A percentile compares a stretch with the other conserved stretches of the same genome.
Evolutionary conservation across 768 basidiomycete species (phyloP).

Genomic region (Amanita molliuscula): DNA sequence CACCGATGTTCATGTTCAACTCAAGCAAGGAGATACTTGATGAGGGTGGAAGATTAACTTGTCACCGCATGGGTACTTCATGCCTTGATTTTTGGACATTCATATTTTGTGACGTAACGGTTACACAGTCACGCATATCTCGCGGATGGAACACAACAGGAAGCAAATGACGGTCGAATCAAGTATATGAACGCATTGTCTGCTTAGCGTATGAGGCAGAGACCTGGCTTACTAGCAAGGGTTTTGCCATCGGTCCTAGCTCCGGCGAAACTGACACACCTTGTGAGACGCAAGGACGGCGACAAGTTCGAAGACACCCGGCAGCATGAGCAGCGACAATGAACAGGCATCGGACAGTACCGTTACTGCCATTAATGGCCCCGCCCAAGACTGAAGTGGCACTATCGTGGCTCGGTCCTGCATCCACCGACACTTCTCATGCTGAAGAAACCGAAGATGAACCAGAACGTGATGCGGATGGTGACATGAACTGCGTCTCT

Average conservation of each 20-base stretch:
- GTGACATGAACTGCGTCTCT: slow-evolving; percentile 25
- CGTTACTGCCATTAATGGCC: not conserved
- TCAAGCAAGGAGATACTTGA: no score
- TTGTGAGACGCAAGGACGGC: slow-evolving; percentile 65
- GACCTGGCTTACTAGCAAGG: slow-evolving; percentile 83
- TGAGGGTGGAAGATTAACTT: no score
- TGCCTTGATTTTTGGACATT: no score
- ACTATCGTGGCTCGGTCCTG: slow-evolving; percentile 59
- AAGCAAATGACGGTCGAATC: no score
- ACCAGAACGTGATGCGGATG: slow-evolving; percentile 58
- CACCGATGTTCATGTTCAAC: no score
- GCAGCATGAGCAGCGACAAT: slow-evolving; percentile 7
- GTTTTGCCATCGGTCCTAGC: slow-evolving; percentile 78
- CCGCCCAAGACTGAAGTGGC: slow-evolving; percentile 55
- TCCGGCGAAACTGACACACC: slow-evolving; percentile 65
- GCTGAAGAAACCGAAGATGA: slow-evolving; percentile 76
- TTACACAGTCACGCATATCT: no score
- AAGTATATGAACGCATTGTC: no score
- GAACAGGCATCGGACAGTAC: slow-evolving; percentile 21
- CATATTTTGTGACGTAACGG: no score
- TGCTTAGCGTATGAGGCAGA: no score
- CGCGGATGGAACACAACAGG: no score
- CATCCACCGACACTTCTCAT: slow-evolving; percentile 35
- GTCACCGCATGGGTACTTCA: no score
- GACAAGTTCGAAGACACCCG: slow-evolving; percentile 41